Evolutionary conservation across 108 stramenopile genomes (phyloP), one percentile per base, ranked within the genome.

Genomic region (Nitzschia sp.): DNA sequence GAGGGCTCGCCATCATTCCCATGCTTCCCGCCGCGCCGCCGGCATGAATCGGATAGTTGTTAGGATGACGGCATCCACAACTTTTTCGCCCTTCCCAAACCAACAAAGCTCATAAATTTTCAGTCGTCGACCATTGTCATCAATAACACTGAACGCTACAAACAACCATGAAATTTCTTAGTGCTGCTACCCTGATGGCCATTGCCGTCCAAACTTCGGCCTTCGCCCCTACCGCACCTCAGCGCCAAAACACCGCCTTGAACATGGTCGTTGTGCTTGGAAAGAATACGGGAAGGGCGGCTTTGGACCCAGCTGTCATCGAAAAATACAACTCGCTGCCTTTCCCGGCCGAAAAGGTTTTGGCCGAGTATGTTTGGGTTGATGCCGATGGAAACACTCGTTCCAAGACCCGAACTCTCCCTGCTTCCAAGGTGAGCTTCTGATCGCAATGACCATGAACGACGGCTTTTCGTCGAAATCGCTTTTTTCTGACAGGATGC

Each of bases 291-390:
- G 92, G 92, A 31, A 76, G 75, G 62, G 78, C 89, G 18, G 63
- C 80, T 54, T 85, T 94, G 56, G 93, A 94, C 70, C 85, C 88
- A 34, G 72, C 85, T 34, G 88, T 90, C 49, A 79, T 88, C 58
- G 77, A 62, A 25, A 67, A 70, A 19, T 94, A 90, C 82, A 66
- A 80, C 53, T 64, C 64, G 35, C 79, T 94, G 19, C 76, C 88
- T 26, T 90, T 81, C 79, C 90, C 90, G 26, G 57, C 53, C 21
- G 88, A 91, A 45, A 83, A 78, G 47, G 79, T 93, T 60, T 70
- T 93, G 17, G 92, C 95, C 36, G 92, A 95, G 68, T 95, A 95
- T 69, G 95, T 95, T 31, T 95, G 95, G 95, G 89, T 91, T 53
- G 95, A 95, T 78, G 95, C 95, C 72, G 86, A 66, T 59, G 94